These are phyloP conservation scores for Pestalotiopsis fici DNA, from an alignment of 2,329 filamentous ascomycete species.

Conservation along the genomic window DNA sequence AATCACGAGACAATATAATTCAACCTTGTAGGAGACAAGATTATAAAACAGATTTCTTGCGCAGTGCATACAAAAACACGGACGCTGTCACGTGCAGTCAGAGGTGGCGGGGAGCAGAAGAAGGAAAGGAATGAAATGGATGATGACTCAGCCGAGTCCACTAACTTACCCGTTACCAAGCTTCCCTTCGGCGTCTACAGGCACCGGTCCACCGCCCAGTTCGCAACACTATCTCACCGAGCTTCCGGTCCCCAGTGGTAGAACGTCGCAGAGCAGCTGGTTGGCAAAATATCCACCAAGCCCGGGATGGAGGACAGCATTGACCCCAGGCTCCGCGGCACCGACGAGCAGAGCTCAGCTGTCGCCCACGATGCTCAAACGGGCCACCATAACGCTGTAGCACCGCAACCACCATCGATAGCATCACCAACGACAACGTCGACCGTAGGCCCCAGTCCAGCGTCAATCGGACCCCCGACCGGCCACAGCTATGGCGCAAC, in stretches of 20 bases:
- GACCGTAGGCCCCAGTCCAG: slow-evolving; percentile 3
- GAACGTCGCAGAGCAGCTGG: not conserved
- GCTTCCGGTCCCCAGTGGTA: slow-evolving; percentile 2
- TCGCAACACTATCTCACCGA: slow-evolving; percentile 5
- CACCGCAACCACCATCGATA: slow-evolving; percentile 11
- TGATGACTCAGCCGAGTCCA: not conserved
- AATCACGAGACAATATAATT: too few species aligned
- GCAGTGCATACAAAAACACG: too few species aligned
- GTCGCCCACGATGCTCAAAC: slow-evolving; percentile 18
- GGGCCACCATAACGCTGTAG: not conserved
- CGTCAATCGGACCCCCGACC: slow-evolving; percentile 1
- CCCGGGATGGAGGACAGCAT: slow-evolving; percentile 11
- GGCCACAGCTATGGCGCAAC: slow-evolving; percentile 8
- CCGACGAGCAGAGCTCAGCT: slow-evolving; percentile 22
- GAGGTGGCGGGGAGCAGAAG: not conserved
- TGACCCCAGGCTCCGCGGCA: slow-evolving; percentile 27
- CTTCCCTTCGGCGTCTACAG: slow-evolving; percentile 1
- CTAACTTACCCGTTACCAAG: not conserved
- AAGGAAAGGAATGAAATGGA: not conserved
- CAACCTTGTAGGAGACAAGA: too few species aligned
- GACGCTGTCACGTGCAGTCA: not conserved
- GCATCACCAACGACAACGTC: slow-evolving; percentile 11
- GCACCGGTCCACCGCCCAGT: slow-evolving; percentile 2
- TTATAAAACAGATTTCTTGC: too few species aligned
- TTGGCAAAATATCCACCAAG: not conserved